Evolutionary conservation across 2,329 filamentous ascomycete species (phyloP).

Genomic region (Hypocreales sp.): DNA sequence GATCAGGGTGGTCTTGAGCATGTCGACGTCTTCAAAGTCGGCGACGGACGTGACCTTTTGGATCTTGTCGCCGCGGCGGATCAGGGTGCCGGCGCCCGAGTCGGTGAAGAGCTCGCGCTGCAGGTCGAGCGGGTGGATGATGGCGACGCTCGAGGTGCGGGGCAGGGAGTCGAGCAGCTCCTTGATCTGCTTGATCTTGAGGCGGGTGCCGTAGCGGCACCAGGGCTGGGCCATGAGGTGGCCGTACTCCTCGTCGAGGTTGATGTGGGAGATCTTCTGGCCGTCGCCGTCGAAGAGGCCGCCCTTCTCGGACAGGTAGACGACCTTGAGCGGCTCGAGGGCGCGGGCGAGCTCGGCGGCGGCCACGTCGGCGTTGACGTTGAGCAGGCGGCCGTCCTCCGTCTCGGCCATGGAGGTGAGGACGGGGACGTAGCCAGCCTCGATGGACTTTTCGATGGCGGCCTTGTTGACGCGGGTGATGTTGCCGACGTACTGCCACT

Average conservation of each 20-base stretch:
- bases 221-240: conserved; percentile 84
- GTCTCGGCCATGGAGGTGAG: conserved; percentile 95
- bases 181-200: conserved; percentile 98
- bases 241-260: conserved; percentile 92
- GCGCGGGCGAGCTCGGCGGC: conserved; percentile 83
- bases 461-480: conserved; percentile 84
- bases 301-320: conserved; percentile 97
- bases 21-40: conserved; percentile 60
- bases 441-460: conserved; percentile 81
- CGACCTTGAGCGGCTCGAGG: conserved; percentile 88
- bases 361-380: conserved; percentile 95
- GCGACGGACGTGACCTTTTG: conserved; percentile 54
- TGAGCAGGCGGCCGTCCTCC: conserved; percentile 78
- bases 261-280: conserved; percentile 93
- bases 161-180: conserved; percentile 80
- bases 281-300: conserved; percentile 86
- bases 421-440: conserved; percentile 81
- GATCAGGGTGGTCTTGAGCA: conserved; percentile 69
- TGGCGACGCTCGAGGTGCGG: conserved; percentile 85
- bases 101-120: conserved; percentile 97
- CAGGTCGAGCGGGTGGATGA: conserved; percentile 89
- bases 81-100: conserved; percentile 83
- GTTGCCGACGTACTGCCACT: conserved; percentile 91
- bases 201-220: conserved; percentile 85
- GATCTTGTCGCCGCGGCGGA: conserved; percentile 83